Percentiles rank a stretch among this genome's conserved stretches.
phyloP scores from a whole-genome alignment of 1,284 basidiomycete species.

The Cryptococcus wingfieldii region DNA sequence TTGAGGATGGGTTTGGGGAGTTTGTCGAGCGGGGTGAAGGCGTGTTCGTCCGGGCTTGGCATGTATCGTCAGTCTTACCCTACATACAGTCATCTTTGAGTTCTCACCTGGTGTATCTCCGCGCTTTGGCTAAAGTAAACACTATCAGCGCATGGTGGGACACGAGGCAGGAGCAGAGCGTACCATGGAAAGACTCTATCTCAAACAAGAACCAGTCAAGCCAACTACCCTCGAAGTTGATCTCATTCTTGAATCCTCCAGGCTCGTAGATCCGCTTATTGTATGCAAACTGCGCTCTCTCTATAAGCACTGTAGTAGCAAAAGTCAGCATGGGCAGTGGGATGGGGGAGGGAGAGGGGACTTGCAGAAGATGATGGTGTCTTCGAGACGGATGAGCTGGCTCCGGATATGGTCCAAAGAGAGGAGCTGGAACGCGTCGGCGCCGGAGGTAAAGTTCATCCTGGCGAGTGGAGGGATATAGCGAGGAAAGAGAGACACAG shows the following conservation, averaged over 20 bases:
- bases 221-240: conserved; percentile 80
- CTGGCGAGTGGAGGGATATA: neutral
- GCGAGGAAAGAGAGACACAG: too few species aligned
- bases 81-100: neutral
- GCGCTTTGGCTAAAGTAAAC: conserved; percentile 68
- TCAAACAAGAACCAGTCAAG: conserved; percentile 96
- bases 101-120: conserved; percentile 77
- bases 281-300: conserved; percentile 92
- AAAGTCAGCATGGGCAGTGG: neutral
- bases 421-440: conserved; percentile 67
- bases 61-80: neutral
- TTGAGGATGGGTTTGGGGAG: conserved; percentile 81
- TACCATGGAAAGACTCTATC: conserved; percentile 90
- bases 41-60: conserved; percentile 80
- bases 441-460: conserved; percentile 52
- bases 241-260: conserved; percentile 67
- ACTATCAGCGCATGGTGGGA: neutral
- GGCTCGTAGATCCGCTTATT: conserved; percentile 85
- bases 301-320: conserved; percentile 65
- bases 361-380: conserved; percentile 89
- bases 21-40: conserved; percentile 69
- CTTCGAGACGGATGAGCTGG: conserved; percentile 84
- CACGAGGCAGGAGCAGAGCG: conserved; percentile 36
- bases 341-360: conserved; percentile 11
- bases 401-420: conserved; percentile 80